Evolutionary conservation across 768 basidiomycete species (phyloP).

Genomic region (Kwoniella sp.): DNA sequence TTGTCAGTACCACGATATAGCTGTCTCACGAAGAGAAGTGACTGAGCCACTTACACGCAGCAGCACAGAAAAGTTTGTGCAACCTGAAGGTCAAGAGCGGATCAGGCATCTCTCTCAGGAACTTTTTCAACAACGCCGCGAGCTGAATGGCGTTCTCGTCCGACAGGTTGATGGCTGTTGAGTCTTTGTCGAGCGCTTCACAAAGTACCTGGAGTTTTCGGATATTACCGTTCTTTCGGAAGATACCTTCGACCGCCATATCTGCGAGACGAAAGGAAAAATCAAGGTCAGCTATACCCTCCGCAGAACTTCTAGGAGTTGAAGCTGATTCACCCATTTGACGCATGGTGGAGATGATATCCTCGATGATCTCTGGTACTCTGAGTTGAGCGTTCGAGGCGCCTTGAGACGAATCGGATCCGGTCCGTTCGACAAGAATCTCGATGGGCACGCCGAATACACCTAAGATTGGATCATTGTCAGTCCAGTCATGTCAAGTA

Average conservation of each 20-base stretch:
- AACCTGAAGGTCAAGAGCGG: conserved; percentile 93
- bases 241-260: conserved; percentile 98
- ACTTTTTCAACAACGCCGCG: conserved; percentile 94
- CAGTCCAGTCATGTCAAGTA: not conserved
- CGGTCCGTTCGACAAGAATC: conserved; percentile 86
- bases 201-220: conserved; percentile 85
- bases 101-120: conserved; percentile 92
- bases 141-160: conserved; percentile 96
- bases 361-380: conserved; percentile 97
- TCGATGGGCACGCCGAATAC: conserved; percentile 94
- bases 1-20: not conserved
- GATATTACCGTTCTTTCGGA: conserved; percentile 97
- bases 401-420: conserved; percentile 91
- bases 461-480: conserved; percentile 60
- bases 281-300: not conserved
- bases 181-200: conserved; percentile 92
- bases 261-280: conserved; percentile 61
- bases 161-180: conserved; percentile 83
- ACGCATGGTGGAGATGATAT: conserved; percentile 95
- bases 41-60: conserved; percentile 70
- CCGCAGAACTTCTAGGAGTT: not conserved
- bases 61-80: conserved; percentile 81
- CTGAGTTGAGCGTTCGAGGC: conserved; percentile 76
- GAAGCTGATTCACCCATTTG: conserved; percentile 80
- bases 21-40: not conserved